These are phyloP conservation scores for Porodaedalea pini DNA, from an alignment of 1,284 basidiomycete genomes.

Conservation along the genomic window DNA sequence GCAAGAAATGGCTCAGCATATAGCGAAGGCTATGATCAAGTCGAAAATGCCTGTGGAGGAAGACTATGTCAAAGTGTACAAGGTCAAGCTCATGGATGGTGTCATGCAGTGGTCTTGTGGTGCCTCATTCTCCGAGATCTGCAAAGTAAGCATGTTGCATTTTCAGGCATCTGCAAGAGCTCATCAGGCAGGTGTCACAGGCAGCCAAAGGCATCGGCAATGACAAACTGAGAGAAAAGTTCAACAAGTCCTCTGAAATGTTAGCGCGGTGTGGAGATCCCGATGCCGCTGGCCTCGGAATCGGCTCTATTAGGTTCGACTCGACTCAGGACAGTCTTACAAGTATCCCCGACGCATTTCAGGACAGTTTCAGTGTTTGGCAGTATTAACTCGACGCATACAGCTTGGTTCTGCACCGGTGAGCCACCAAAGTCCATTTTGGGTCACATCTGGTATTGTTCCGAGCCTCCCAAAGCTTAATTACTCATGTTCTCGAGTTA, in stretches of 20 bases:
- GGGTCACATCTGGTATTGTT: too few species aligned
- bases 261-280: too few species aligned
- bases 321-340: too few species aligned
- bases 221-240: conserved; percentile 87
- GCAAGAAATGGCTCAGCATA: conserved; percentile 93
- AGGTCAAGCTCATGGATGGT: conserved; percentile 97
- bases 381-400: too few species aligned
- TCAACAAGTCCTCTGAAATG: conserved; percentile 83
- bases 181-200: conserved; percentile 91
- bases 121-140: conserved; percentile 93
- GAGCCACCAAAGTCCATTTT: too few species aligned
- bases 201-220: conserved; percentile 98
- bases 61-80: conserved; percentile 94
- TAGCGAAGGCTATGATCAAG: conserved; percentile 94
- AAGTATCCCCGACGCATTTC: too few species aligned
- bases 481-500: too few species aligned
- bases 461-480: too few species aligned
- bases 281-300: too few species aligned
- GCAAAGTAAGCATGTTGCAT: conserved; percentile 86
- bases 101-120: conserved; percentile 98
- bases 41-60: conserved; percentile 89
- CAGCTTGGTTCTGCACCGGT: too few species aligned
- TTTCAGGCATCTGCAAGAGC: conserved; percentile 90
- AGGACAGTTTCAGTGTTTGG: too few species aligned
- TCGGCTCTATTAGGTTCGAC: too few species aligned